Evolutionary conservation across 2,329 filamentous ascomycete species (phyloP).

Genomic region (Talaromyces verruculosus): DNA sequence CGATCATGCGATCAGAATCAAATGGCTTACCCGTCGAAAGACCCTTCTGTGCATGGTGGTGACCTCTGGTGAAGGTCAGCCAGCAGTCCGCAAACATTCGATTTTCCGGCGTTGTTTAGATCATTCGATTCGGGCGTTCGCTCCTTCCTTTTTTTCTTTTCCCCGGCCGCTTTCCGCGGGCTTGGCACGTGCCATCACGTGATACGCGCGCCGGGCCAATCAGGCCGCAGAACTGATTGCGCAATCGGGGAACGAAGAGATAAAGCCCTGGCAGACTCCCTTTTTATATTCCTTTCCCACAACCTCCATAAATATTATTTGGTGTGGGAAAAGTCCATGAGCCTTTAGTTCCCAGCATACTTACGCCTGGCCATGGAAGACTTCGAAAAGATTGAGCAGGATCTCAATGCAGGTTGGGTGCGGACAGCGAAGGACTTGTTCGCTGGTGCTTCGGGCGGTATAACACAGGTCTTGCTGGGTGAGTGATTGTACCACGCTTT

Average conservation of each 20-base stretch:
- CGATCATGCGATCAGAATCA: not conserved
- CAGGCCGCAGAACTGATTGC: slow-evolving; percentile 24
- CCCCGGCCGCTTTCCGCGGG: slow-evolving; percentile 23
- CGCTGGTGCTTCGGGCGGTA: slow-evolving; percentile 83
- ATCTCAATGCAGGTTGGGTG: slow-evolving; percentile 39
- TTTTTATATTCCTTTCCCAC: slow-evolving; percentile 16
- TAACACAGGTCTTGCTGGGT: slow-evolving; percentile 94
- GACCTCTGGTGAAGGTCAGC: not conserved
- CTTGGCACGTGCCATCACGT: slow-evolving; percentile 28
- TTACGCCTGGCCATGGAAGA: slow-evolving; percentile 27
- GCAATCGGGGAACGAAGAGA: slow-evolving; percentile 21
- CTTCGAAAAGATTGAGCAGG: slow-evolving; percentile 39
- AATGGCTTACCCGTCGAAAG: slow-evolving; percentile 31
- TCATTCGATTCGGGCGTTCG: not conserved
- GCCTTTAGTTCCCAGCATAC: not conserved
- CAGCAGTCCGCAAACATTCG: slow-evolving; percentile 5
- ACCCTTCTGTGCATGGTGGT: slow-evolving; percentile 38
- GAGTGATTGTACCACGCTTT: slow-evolving; percentile 39
- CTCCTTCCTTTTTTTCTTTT: slow-evolving; percentile 4
- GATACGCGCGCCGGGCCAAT: slow-evolving; percentile 36
- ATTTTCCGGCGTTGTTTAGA: not conserved
- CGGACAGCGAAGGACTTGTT: slow-evolving; percentile 85
- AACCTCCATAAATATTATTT: not conserved
- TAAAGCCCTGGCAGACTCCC: slow-evolving; percentile 6
- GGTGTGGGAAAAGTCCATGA: not conserved